Base-by-base conservation (phyloP, 805 yeast species). In the Candida verbasci region DNA sequence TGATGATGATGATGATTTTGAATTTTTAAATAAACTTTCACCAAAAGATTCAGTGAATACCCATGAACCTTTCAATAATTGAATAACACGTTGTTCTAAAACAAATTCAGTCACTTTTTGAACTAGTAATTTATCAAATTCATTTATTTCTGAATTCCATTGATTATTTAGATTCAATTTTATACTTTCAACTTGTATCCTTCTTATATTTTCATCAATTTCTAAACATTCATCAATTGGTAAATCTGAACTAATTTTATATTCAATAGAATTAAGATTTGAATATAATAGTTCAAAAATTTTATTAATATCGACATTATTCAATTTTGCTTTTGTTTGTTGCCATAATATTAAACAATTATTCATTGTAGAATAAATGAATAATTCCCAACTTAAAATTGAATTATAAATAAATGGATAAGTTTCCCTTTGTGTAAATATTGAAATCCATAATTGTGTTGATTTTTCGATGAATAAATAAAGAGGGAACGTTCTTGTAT, bases 31-130 rank as follows among this genome's bases (percentile, higher is more conserved):
- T 17, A 56, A 41, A 14, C 38, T 40, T 34, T 65, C 68, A 1
- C 70, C 72, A 39, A 63, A 87, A 35, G 70, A 62, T 24, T 79
- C 82, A 1, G 80, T 71, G 51, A 68, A 82, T 10, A 83, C 89
- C 95, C 95, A 86, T 2, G 84, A 73, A 1, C 95, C 95, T 49
- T 74, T 78, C 18, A 86, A 77, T 33, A 86, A 59, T 50, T 78
- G 80, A 39, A 83, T 58, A 31, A 82, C 77, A 48, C 91, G 70
- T 60, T 84, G 93, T 53, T 83, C 88, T 39, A 75, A 74, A 11
- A 86, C 87, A 53, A 83, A 84, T 25, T 78, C 81, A 39, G 70
- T 62, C 0, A 82, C 84, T 52, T 86, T 87, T 10, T 58, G 52
- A 9, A 69, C 53, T 39, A 83, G 62, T 21, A 69, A 56, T 3